Evolutionary conservation across 2,329 filamentous ascomycete genomes (phyloP).

Genomic region (Cordyceps cicadae): DNA sequence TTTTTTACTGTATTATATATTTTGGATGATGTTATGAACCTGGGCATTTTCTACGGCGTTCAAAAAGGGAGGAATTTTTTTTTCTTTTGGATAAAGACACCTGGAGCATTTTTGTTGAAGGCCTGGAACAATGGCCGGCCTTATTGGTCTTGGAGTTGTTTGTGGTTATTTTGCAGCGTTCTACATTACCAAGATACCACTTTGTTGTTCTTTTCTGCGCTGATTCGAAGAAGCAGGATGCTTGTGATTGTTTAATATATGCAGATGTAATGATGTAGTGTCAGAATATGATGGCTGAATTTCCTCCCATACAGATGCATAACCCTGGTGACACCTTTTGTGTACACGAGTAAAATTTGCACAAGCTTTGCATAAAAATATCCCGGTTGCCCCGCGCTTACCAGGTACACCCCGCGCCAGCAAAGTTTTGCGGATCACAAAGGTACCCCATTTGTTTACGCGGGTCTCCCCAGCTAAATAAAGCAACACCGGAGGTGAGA

Average conservation of each 20-base stretch:
- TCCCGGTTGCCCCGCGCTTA: background rate
- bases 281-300: no score
- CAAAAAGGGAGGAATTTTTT: background rate
- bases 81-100: background rate
- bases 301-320: no score
- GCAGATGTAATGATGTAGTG: no score
- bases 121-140: background rate
- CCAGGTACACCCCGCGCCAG: background rate
- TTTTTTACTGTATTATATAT: background rate
- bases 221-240: no score
- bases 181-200: constrained; percentile 4
- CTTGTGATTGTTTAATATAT: no score
- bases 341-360: no score
- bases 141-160: constrained; percentile 3
- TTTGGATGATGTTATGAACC: constrained; percentile 1
- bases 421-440: background rate
- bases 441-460: constrained; percentile 10
- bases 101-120: background rate
- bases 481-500: background rate
- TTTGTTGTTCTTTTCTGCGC: background rate
- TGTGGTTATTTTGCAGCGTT: background rate
- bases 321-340: no score
- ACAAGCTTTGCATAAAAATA: background rate
- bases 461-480: background rate
- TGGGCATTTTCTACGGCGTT: constrained; percentile 3